Evolutionary conservation across 345 rosid species (phyloP), one percentile per base, ranked within the genome.

Genomic region (Dipteronia dyeriana): DNA sequence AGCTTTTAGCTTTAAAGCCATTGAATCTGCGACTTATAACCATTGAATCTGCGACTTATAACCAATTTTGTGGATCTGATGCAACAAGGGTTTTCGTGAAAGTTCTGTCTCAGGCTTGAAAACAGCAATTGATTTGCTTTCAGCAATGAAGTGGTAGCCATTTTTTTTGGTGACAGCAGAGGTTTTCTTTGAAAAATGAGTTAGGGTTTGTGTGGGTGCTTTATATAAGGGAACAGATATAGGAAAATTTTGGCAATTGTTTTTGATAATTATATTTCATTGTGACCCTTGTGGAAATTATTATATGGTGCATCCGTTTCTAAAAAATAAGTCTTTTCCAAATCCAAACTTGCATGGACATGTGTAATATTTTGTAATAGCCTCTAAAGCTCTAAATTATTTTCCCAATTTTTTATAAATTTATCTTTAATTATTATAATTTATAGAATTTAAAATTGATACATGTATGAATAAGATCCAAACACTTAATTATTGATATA

Each of bases 91-190:
- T 38, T 39, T 53, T 31, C 53, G 22, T 13, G 1, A 11, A 39
- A n/a, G 25, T 41, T 38, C 14, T n/a, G 65, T 56, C 29, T 56
- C 14, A 34, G 25, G 22, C 13, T 61, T 12, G 49, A 57, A 9
- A 39, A 2, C 1, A 10, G 3, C 13, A 38, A n/a, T 20, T 29
- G 75, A 14, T 72, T 72, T 57, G 23, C 12, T 60, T 22, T 60
- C 20, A 60, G 11, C 17, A 72, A 72, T 13, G n/a, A 59, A 9
- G 38, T 38, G 75, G 66, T 54, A 22, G 49, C 53, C 66, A 72
- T 57, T 43, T 34, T 34, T 4, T 70, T 34, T 34, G 2, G 25
- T 2, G 38, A 29, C n/a, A 53, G n/a, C 71, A 3, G 9, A 3
- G 34, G 3, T 22, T 68, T 22, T 45, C n/a, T 43, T 68, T 17